Base-by-base conservation (phyloP, 1,284 basidiomycete genomes). In the Cryptococcus deneoformans region DNA sequence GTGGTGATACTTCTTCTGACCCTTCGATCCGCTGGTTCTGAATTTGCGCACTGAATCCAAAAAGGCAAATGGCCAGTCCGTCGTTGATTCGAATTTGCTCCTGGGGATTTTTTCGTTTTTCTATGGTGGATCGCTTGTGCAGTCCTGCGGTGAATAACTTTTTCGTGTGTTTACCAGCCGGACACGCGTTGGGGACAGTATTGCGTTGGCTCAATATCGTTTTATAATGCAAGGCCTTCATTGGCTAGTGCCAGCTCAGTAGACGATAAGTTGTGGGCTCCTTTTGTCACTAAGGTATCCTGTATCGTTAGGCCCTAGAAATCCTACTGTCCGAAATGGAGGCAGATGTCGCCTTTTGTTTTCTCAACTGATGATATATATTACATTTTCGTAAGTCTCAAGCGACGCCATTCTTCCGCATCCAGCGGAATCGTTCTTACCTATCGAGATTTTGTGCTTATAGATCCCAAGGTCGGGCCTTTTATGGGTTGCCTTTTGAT, bases 51-150 rank as follows among this genome's bases (percentile, higher is more conserved):
- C 51, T 53, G 48, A 50, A 66, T 48, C 69, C 69, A 55, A 71
- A 71, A 34, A 71, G 53, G 55, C 70, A 71, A 48, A 71, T 69
- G 3, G 68, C 67, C 11, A 71, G 54, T 7, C 67, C 60, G 50
- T 64, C 63, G 34, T 38, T 12, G 58, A 43, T 34, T 24, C 35
- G 35, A 39, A 38, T 39, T 29, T n/a, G 6, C 37, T 24, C 2
- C 24, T 47, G 36, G 35, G 49, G 20, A 20, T 20, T 20, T 20
- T 38, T 48, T 53, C 45, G 47, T 36, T 36, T 36, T 34, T 34
- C 9, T 20, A 20, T 20, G 20, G 20, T 20, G 20, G 20, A 20
- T 20, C 20, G 20, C 20, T 20, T 20, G 20, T 20, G 20, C 20
- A 20, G 20, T 20, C 20, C 20, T 20, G 20, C 20, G 20, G 20